Percentiles rank a stretch among this genome's conserved stretches.
Conservation (phyloP, 352 stramenopile genomes). For the Globisporangium polare region DNA sequence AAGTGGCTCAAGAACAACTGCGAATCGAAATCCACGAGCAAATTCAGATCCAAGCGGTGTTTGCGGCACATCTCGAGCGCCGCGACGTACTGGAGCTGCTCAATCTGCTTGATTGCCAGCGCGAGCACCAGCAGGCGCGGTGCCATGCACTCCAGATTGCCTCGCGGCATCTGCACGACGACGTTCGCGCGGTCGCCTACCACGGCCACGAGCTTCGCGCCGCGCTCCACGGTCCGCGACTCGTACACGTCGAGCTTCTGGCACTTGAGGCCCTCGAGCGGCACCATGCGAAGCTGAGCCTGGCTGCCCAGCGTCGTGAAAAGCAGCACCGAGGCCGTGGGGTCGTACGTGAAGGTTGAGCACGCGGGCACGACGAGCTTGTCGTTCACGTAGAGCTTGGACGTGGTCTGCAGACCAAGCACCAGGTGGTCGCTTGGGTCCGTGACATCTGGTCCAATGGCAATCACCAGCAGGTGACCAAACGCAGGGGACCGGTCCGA, state of each 20-base stretch:
- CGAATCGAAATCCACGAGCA: constrained; percentile 64
- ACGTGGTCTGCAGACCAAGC: constrained; percentile 36
- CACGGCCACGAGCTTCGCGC: constrained; percentile 54
- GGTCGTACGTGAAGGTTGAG: constrained; percentile 59
- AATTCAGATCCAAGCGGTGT: constrained; percentile 73
- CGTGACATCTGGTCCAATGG: constrained; percentile 5
- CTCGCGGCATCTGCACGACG: constrained; percentile 70
- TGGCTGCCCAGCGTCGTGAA: constrained; percentile 64
- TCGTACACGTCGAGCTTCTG: constrained; percentile 23
- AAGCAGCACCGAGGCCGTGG: constrained; percentile 37
- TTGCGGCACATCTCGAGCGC: constrained; percentile 72
- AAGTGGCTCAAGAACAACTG: constrained; percentile 39
- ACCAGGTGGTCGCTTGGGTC: constrained; percentile 15
- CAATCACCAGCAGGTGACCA: constrained; percentile 30
- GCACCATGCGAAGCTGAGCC: constrained; percentile 49
- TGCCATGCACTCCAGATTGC: constrained; percentile 68
- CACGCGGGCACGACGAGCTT: constrained; percentile 36
- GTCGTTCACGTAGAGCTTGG: constrained; percentile 52
- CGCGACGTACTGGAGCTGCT: constrained; percentile 30
- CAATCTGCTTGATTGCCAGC: constrained; percentile 40
- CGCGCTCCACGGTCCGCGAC: constrained; percentile 54
- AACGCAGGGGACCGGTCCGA: constrained; percentile 27
- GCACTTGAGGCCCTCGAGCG: constrained; percentile 24
- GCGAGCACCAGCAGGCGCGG: constrained; percentile 59
- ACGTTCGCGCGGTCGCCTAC: constrained; percentile 49